phyloP scores from a whole-genome alignment of 2,329 filamentous ascomycete species.

The Phaeosphaeriaceae sp. region DNA sequence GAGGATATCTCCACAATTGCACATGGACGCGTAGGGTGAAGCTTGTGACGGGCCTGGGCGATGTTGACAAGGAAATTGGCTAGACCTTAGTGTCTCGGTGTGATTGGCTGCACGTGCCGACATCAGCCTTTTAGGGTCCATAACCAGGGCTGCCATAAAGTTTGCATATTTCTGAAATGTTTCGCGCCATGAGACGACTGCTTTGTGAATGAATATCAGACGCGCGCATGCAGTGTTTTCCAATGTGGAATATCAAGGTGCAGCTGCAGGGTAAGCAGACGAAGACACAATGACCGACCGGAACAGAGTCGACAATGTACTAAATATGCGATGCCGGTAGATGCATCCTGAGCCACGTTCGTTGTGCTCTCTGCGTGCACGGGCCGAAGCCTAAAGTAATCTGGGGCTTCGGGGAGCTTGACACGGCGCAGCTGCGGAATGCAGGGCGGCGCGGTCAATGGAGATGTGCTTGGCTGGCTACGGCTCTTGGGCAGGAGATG shows the following conservation, averaged over 20 bases:
- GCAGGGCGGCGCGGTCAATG: no score
- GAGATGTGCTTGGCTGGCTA: no score
- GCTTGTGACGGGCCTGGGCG: neutral
- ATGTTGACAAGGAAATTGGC: neutral
- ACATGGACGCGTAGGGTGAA: slow-evolving; percentile 4
- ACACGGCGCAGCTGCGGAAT: no score
- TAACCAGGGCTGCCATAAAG: neutral
- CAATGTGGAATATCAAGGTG: neutral
- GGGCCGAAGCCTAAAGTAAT: neutral
- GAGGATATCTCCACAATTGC: slow-evolving; percentile 6
- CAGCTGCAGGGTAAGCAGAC: neutral
- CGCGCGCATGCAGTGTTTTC: neutral
- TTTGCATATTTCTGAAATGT: neutral
- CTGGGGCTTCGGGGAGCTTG: neutral
- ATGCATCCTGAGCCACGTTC: neutral
- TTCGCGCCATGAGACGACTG: neutral
- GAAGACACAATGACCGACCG: neutral
- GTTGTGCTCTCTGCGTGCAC: neutral
- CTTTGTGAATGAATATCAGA: neutral
- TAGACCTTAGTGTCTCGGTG: neutral
- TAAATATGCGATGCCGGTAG: neutral
- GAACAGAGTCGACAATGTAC: neutral
- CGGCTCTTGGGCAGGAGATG: no score
- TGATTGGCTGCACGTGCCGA: neutral
- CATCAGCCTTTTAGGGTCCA: neutral